Evolutionary conservation across 495 filamentous ascomycete genomes (phyloP).

Genomic region (Amniculicola lignicola): DNA sequence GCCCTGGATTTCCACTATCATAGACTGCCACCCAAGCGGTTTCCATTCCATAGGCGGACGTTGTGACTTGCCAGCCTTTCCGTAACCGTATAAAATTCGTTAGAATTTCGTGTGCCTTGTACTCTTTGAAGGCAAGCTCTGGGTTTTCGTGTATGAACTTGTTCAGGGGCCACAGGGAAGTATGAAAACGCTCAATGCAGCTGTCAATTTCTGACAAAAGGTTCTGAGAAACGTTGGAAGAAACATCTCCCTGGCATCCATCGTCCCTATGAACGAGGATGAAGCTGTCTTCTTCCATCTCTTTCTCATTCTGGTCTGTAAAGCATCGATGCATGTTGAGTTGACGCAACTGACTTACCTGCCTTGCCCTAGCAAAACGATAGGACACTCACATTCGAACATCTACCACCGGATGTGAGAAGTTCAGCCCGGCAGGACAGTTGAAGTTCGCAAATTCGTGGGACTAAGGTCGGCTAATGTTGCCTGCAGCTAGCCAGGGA

Average conservation of each 20-base stretch:
- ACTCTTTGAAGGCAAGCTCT: slow-evolving; percentile 38
- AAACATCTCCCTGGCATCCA: not conserved
- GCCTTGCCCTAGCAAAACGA: not conserved
- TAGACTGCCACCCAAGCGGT: slow-evolving; percentile 38
- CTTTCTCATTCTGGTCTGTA: not conserved
- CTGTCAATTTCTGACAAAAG: slow-evolving; percentile 17
- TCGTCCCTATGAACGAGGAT: slow-evolving; percentile 8
- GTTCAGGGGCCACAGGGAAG: slow-evolving; percentile 22
- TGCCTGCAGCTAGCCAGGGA: slow-evolving; percentile 7
- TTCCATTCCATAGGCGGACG: slow-evolving; percentile 34
- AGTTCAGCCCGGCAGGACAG: not conserved
- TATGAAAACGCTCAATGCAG: slow-evolving; percentile 9
- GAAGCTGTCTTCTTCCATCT: slow-evolving; percentile 20
- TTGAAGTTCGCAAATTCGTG: not conserved
- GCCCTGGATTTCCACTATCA: slow-evolving; percentile 30
- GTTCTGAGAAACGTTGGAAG: not conserved
- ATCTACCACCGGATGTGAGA: not conserved
- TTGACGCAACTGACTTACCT: not conserved
- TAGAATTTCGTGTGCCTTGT: slow-evolving; percentile 34
- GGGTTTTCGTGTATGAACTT: slow-evolving; percentile 37
- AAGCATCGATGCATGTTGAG: slow-evolving; percentile 4
- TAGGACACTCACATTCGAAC: not conserved
- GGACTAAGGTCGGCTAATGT: too few relatives aligned
- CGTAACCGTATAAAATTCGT: slow-evolving; percentile 30
- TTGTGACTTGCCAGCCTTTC: slow-evolving; percentile 35